phyloP scores from a whole-genome alignment of 148 eudicot genomes.

The Nepenthes mirabilis region DNA sequence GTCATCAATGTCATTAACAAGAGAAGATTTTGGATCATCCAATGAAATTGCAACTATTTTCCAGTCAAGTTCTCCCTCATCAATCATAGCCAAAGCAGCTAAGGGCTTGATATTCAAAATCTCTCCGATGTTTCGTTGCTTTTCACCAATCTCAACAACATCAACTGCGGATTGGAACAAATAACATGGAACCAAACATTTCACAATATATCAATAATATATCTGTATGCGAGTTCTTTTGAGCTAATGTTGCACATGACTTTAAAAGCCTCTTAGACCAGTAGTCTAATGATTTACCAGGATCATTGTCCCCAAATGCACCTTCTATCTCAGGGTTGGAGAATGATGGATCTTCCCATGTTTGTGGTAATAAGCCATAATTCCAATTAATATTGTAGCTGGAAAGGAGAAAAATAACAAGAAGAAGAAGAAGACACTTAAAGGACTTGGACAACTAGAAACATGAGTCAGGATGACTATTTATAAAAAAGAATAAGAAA shows the following conservation, averaged over 20 bases:
- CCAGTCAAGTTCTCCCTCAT: slow-evolving; percentile 99
- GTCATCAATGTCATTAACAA: slow-evolving; percentile 86
- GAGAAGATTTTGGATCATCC: slow-evolving; percentile 95
- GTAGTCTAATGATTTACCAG: slow-evolving; percentile 28
- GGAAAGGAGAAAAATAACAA: slow-evolving; percentile 1
- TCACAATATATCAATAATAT: slow-evolving; percentile 1
- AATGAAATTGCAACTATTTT: slow-evolving; percentile 87
- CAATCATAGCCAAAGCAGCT: slow-evolving; percentile 96
- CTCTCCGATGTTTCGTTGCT: slow-evolving; percentile 65
- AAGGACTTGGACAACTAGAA: neutral
- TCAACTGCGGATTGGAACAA: slow-evolving; percentile 42
- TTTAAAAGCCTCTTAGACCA: no score
- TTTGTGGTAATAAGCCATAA: slow-evolving; percentile 87
- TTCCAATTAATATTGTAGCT: slow-evolving; percentile 92
- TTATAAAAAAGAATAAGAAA: neutral
- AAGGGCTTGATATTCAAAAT: slow-evolving; percentile 82
- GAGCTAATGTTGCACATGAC: no score
- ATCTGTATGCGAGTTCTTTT: neutral
- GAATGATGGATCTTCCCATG: slow-evolving; percentile 86
- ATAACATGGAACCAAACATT: slow-evolving; percentile 1
- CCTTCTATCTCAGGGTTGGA: slow-evolving; percentile 82
- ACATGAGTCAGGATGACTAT: neutral
- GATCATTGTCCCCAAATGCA: slow-evolving; percentile 92
- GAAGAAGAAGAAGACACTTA: neutral
- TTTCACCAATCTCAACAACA: slow-evolving; percentile 94